These are phyloP conservation scores for Xylaria sp. DNA, from an alignment of 495 filamentous ascomycete genomes.

Conservation along the genomic window DNA sequence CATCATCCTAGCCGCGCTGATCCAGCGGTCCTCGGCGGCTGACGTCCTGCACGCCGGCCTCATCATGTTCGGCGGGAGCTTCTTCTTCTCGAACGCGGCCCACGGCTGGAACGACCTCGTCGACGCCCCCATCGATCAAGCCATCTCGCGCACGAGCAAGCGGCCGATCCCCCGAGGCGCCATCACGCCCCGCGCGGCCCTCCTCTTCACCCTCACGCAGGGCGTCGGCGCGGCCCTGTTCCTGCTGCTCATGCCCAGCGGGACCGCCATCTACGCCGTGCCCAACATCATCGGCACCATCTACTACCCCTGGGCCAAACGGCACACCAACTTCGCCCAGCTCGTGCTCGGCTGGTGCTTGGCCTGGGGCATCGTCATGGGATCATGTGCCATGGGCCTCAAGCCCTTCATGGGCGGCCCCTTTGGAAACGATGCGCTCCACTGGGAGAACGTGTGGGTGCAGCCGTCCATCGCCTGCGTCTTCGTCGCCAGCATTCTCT, in stretches of 20 bases:
- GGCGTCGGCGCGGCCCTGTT: constrained; percentile 37
- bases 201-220: constrained; percentile 43
- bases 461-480: constrained; percentile 33
- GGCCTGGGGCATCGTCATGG: constrained; percentile 43
- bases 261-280: constrained; percentile 39
- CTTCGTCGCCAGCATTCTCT: constrained; percentile 40
- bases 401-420: constrained; percentile 37
- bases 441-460: constrained; percentile 17
- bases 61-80: constrained; percentile 44
- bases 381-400: constrained; percentile 39
- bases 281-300: constrained; percentile 43
- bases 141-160: constrained; percentile 43
- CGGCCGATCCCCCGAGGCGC: constrained; percentile 51
- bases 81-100: constrained; percentile 51
- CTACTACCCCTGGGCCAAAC: constrained; percentile 53
- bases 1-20: constrained; percentile 44
- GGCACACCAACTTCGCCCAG: constrained; percentile 50
- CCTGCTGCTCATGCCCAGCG: constrained; percentile 33
- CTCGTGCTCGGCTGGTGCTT: constrained; percentile 49
- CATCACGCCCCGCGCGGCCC: constrained; percentile 42
- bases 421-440: constrained; percentile 26
- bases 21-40: constrained; percentile 29
- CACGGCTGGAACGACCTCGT: constrained; percentile 54
- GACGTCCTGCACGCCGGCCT: constrained; percentile 31
- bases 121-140: constrained; percentile 48